Evolutionary conservation across 352 stramenopile genomes (phyloP), one percentile per base, ranked within the genome.

Genomic region (Pythium oligandrum): DNA sequence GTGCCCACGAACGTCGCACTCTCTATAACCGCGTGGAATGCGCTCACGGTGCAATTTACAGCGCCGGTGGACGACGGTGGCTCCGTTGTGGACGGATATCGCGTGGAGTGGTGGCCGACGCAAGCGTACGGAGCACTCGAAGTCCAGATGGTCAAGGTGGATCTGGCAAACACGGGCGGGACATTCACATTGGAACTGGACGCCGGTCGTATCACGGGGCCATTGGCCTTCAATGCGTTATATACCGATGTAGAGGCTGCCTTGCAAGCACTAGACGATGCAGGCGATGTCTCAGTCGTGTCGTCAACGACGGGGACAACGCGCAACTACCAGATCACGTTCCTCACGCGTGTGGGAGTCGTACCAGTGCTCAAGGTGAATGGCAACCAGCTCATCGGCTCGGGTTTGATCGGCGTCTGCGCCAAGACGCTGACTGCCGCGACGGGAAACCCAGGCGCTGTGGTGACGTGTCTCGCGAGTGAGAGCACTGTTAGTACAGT

Each of bases 131-230:
- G 77, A 0, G 56, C 48, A 0, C 60, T 52, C 2, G 78, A 90
- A 38, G 68, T 91, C 0, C 91, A 98, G 57, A 71, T 90, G 5
- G 66, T 97, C 32, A 96, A 96, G 61, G 75, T 97, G 6, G 74
- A 78, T n/a, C 68, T 59, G 6, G 61, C 68, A 2, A 88, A 89
- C 33, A 88, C 85, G 1, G 85, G 70, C 34, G 90, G 90, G 4
- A 86, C 75, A 34, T 98, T 97, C 49, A 94, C 73, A 26, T 51
- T 97, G 5, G 59, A 69, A 44, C 65, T 96, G 5, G 79, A 81
- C 12, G 46, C 31, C 4, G 66, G 57, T 4, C 53, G 67, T 17
- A 46, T 69, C 3, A 93, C 84, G 0, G 80, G 84, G 0, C 74
- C 84, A 1, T 68, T 94, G 30, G 52, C 71, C 4, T 69, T 67